Percentiles rank a stretch among this genome's conserved stretches.
Evolutionary conservation across 805 yeast genomes (phyloP).

Genomic region (Teunomyces atbi): DNA sequence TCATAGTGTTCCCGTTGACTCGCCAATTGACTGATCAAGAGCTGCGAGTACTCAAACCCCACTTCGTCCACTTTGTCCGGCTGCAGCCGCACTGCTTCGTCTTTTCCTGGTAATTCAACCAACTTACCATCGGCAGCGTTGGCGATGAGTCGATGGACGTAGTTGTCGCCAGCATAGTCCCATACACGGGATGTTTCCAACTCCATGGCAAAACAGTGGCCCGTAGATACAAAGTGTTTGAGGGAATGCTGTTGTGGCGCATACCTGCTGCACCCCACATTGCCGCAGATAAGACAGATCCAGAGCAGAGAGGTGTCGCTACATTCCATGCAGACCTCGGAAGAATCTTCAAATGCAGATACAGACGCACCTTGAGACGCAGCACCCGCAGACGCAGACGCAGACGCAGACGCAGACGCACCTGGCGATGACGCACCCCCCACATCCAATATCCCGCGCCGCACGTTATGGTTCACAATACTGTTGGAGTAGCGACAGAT

Average conservation of each 20-base stretch:
- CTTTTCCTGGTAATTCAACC: slow-evolving; percentile 62
- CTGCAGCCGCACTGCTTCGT: background rate
- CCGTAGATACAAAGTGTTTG: slow-evolving; percentile 71
- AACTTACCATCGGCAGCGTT: slow-evolving; percentile 87
- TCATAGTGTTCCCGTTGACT: slow-evolving; percentile 86
- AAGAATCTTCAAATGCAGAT: slow-evolving; percentile 10
- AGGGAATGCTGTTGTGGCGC: slow-evolving; percentile 79
- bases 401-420: slow-evolving; percentile 1
- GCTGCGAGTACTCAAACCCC: slow-evolving; percentile 76
- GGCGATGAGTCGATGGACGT: slow-evolving; percentile 82
- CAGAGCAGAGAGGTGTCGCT: slow-evolving; percentile 62
- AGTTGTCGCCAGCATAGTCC: slow-evolving; percentile 91
- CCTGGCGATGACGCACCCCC: no score
- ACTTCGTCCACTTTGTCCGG: slow-evolving; percentile 50
- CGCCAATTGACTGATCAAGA: slow-evolving; percentile 75
- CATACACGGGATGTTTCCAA: slow-evolving; percentile 80
- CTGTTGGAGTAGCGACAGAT: slow-evolving; percentile 77
- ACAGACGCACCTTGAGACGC: slow-evolving; percentile 10
- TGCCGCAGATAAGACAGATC: slow-evolving; percentile 89
- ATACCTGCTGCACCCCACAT: slow-evolving; percentile 89
- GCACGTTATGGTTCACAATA: slow-evolving; percentile 32
- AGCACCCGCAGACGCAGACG: background rate
- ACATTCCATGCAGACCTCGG: slow-evolving; percentile 54
- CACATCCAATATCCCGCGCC: slow-evolving; percentile 18
- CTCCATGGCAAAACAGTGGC: slow-evolving; percentile 92